Evolutionary conservation across 148 eudicot genomes (phyloP), one percentile per base, ranked within the genome.

Genomic region (Chenopodium album): DNA sequence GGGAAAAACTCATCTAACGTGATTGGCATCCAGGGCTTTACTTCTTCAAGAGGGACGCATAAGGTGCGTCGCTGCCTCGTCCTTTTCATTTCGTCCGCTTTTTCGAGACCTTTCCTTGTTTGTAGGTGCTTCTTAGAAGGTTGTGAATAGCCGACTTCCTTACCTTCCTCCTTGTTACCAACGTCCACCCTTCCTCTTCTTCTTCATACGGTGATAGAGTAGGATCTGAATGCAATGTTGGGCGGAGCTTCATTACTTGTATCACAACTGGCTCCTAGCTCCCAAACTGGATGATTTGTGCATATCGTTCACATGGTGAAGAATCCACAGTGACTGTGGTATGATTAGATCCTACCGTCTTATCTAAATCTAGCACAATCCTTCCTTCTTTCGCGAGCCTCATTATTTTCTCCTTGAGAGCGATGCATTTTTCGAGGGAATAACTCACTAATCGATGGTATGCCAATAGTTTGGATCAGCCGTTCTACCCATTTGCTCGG

Each of bases 391-490:
- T 37, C 0, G 68, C 68, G 0, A 76, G 26, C 4, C 34, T 1
- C 68, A 59, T 32, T 29, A 59, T 34, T 7, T 7, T n/a, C 29
- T 76, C 50, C 68, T 60, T 76, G 3, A 76, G 16, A 1, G 68
- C 22, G 1, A 76, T 20, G 28, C 78, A 60, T 13, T 63, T 62
- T 28, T 63, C 56, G 4, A n/a, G 0, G 2, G 56, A 29, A 29
- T 77, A 54, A n/a, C 56, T 37, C 3, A 77, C 65, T 2, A 79
- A 62, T 4, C 31, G 50, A 1, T 79, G 81, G 29, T 50, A 79
- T 1, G 74, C 50, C 12, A 69, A 12, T 16, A 69, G 19, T 79
- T 69, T 31, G 29, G 79, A 16, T 78, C 62, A 3, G 20, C 26
- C 5, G 63, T 78, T 2, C 8, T 29, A 3, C 62, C 44, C 1